Evolutionary conservation across 257 asterid genomes (phyloP), one percentile per base, ranked within the genome.

Genomic region (Asclepias syriaca): DNA sequence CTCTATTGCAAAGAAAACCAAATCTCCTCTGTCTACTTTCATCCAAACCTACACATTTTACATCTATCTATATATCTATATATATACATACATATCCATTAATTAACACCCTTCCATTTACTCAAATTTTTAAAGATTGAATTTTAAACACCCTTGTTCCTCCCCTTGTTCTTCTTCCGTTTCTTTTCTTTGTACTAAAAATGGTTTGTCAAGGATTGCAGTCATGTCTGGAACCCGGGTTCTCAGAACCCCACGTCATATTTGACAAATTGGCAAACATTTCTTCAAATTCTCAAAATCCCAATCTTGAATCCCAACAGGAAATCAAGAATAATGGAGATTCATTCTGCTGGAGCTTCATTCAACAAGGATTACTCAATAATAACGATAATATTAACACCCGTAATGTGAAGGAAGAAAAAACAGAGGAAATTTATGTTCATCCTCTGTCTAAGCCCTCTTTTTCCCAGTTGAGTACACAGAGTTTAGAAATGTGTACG

Each of bases 401-500:
- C 16, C 2, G 65, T 4, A 55, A 12, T 49, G 15, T 6, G 34
- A 51, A 15, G 65, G 45, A 79, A 34, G 77, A 79, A 24, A 11
- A 24, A 3, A 72, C 75, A 14, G 72, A 77, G 6, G 61, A 79
- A 60, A 79, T 65, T 1, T 89, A 88, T 66, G 80, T 85, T 18
- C 94, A 84, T 70, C 96, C 96, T 9, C 81, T 83, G 1, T 80
- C 48, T 6, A 85, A 81, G 77, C 76, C 75, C 27, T 78, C 89
- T 14, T 4, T 76, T 6, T 78, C 77, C 45, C 65, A 75, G 0
- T 80, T 88, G 6, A 91, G 85, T 82, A 49, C 83, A 3, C 85
- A 61, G 34, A 89, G 94, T 79, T 77, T 93, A 43, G 96, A 89
- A 77, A 83, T 93, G 94, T 91, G 98, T 84, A 93, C 98, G 0